Evolutionary conservation across 2,329 filamentous ascomycete species (phyloP).

Genomic region (Coleophoma crateriformis): DNA sequence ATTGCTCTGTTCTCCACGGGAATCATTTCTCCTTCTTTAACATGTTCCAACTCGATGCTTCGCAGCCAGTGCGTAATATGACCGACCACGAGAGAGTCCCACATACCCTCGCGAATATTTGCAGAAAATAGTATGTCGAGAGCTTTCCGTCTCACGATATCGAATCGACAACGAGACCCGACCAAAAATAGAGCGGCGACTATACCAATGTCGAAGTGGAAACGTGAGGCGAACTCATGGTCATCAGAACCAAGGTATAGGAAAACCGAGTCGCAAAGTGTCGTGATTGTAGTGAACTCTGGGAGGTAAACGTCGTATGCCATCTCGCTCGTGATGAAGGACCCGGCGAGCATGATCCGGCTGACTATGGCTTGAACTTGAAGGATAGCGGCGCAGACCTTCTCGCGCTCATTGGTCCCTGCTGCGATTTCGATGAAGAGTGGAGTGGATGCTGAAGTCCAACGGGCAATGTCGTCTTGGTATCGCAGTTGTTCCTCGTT

Average conservation of each 20-base stretch:
- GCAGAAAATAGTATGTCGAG: slow-evolving; percentile 8
- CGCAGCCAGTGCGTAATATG: slow-evolving; percentile 10
- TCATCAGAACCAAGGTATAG: no score
- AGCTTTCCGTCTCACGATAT: slow-evolving; percentile 5
- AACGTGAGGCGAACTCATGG: background rate
- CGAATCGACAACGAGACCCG: slow-evolving; percentile 7
- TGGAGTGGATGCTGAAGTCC: background rate
- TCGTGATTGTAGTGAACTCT: slow-evolving; percentile 6
- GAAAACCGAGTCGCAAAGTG: no score
- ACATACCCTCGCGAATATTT: slow-evolving; percentile 8
- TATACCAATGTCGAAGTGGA: slow-evolving; percentile 8
- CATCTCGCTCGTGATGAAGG: slow-evolving; percentile 8
- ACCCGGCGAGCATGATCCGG: slow-evolving; percentile 8
- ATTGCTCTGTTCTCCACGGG: slow-evolving; percentile 9
- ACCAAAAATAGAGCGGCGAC: slow-evolving; percentile 11
- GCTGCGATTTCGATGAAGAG: background rate
- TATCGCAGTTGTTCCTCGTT: slow-evolving; percentile 2
- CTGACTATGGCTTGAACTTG: background rate
- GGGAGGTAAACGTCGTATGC: slow-evolving; percentile 9
- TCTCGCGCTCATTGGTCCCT: background rate
- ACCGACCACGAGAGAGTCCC: slow-evolving; percentile 9
- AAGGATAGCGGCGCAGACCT: background rate
- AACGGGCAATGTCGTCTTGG: slow-evolving; percentile 2
- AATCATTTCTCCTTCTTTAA: slow-evolving; percentile 1
- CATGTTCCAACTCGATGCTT: slow-evolving; percentile 3